Percentiles rank a stretch among this genome's conserved stretches.
Conservation (phyloP, 176 grass and related monocot species). For the Oryza australiensis region DNA sequence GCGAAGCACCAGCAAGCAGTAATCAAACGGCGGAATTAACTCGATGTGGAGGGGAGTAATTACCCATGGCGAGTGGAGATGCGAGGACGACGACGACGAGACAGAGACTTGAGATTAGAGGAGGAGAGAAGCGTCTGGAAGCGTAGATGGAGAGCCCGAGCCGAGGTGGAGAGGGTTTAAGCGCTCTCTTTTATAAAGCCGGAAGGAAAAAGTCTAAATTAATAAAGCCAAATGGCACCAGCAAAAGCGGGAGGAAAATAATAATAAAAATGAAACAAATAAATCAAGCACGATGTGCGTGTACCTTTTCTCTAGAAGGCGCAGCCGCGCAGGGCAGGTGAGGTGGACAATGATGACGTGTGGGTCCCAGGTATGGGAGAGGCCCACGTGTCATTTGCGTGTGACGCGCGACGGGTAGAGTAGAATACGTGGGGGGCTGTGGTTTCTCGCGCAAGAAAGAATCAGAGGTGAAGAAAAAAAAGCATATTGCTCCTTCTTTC, state of each 20-base stretch:
- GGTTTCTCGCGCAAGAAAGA: slow-evolving; percentile 40
- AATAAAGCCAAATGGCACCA: slow-evolving; percentile 4
- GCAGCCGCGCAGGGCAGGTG: neutral
- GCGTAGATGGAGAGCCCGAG: slow-evolving; percentile 10
- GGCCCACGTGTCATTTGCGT: slow-evolving; percentile 14
- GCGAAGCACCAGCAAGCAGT: neutral
- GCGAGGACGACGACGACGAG: slow-evolving; percentile 4
- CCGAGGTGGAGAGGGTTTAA: neutral
- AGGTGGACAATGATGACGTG: slow-evolving; percentile 1
- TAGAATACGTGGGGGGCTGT: neutral
- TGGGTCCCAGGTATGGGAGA: fast-evolving
- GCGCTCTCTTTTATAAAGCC: neutral
- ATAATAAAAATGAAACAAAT: neutral
- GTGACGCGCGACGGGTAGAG: neutral
- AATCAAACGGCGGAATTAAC: neutral
- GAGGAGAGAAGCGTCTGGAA: slow-evolving; percentile 18
- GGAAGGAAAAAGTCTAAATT: neutral
- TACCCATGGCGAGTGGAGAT: slow-evolving; percentile 44
- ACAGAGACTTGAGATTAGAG: neutral
- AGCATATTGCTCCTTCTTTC: neutral
- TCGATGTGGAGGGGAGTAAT: neutral
- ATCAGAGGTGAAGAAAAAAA: neutral
- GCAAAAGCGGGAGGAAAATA: neutral
- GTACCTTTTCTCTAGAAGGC: slow-evolving; percentile 1
- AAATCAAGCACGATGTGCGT: slow-evolving; percentile 2